Percentiles rank a stretch among this genome's conserved stretches.
phyloP scores from a whole-genome alignment of 768 basidiomycete genomes.

The Leccinum longicurvipes region DNA sequence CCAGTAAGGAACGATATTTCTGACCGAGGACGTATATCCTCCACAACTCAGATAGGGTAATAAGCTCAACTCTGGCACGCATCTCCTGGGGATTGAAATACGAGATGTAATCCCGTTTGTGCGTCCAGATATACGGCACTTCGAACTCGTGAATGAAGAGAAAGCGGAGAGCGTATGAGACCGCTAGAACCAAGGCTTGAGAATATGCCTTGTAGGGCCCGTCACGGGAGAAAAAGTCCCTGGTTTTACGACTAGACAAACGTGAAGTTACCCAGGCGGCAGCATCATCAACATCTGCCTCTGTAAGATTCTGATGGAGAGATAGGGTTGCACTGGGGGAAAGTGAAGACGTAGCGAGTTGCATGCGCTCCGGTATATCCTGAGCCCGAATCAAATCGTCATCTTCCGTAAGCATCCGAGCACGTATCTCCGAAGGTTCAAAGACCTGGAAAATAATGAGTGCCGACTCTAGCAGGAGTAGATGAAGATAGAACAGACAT shows the following conservation, averaged over 20 bases:
- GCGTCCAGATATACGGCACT: slow-evolving; percentile 92
- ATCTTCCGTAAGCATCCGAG: slow-evolving; percentile 84
- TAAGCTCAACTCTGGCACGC: slow-evolving; percentile 62
- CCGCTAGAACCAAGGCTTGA: slow-evolving; percentile 69
- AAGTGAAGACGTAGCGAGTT: slow-evolving; percentile 82
- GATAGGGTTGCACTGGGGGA: slow-evolving; percentile 61
- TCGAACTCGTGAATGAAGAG: slow-evolving; percentile 88
- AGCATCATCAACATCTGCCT: slow-evolving; percentile 74
- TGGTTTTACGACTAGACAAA: slow-evolving; percentile 65
- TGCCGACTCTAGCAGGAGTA: background rate
- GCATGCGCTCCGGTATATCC: slow-evolving; percentile 96
- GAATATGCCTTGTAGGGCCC: slow-evolving; percentile 61
- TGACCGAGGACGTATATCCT: slow-evolving; percentile 85
- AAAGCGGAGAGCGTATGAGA: slow-evolving; percentile 73
- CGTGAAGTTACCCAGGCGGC: slow-evolving; percentile 86
- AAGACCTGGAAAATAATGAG: slow-evolving; percentile 65
- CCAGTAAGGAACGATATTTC: slow-evolving; percentile 82
- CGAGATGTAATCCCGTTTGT: slow-evolving; percentile 88
- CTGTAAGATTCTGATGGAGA: slow-evolving; percentile 58
- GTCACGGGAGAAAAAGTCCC: slow-evolving; percentile 66
- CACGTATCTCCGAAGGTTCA: slow-evolving; percentile 93
- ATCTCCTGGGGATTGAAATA: slow-evolving; percentile 71
- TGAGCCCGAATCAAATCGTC: slow-evolving; percentile 88
- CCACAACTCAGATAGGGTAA: slow-evolving; percentile 84
- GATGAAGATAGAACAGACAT: slow-evolving; percentile 46